Base-by-base conservation (phyloP, 495 filamentous ascomycete genomes). In the Rhypophila decipiens region DNA sequence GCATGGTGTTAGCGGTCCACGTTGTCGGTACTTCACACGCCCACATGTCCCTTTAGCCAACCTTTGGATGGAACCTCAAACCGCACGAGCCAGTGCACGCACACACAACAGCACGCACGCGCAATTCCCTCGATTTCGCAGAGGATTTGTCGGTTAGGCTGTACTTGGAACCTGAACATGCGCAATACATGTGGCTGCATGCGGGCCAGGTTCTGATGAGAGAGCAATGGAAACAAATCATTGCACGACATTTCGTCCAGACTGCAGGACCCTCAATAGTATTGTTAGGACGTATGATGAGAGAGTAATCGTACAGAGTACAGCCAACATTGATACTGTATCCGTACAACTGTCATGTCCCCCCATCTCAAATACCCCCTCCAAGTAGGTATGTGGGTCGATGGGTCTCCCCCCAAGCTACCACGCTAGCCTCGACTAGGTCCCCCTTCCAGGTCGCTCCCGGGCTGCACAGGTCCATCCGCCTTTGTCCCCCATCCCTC, bases 101-200 rank as follows among this genome's bases (percentile, higher is more conserved):
- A 31, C 7, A 31, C 27, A 13, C 13, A 31, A 13, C 13, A 31
- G 3, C 3, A 39, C 36, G 9, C 36, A 39, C 3, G 3, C 15
- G 13, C 8, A 5, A 24, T 13, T 4, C 21, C 8, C 22, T 17
- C 21, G 20, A 27, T 38, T 27, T 21, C 33, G 44, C 13, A 17
- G 39, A 22, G 31, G 5, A 13, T 2, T 21, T 27, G 40, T 15
- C 12, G 2, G 21, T 29, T 27, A 24, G 12, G 21, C 40, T 24
- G 49, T 36, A 50, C 50, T 53, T 35, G 45, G 47, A 49, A 55
- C 51, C 48, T 50, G 36, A 44, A 27, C 50, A 56, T 56, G 55
- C 58, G 51, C 35, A 41, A 49, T 15, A 44, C 56, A 59, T 55
- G 56, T 52, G 53, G 51, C 45, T 56, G 50, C 29, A 39, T 36